Conservation (phyloP, 345 rosid species). For the Kandelia obovata region DNA sequence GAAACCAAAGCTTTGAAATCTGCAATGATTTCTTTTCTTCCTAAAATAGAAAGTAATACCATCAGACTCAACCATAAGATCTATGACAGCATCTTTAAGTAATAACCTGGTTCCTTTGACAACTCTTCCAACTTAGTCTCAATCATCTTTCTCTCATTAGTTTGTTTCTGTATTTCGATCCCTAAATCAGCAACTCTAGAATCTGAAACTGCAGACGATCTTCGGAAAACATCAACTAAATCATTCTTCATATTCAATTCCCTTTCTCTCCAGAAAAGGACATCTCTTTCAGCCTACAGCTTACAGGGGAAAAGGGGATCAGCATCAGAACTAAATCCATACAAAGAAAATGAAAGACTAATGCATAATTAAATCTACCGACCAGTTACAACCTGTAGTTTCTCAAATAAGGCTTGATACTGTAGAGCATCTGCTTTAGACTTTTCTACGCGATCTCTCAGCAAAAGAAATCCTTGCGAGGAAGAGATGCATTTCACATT, state of each 20-base stretch:
- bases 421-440: constrained; percentile 61
- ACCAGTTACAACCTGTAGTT: constrained; percentile 92
- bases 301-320: constrained; percentile 19
- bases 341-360: constrained; percentile 20
- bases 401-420: constrained; percentile 73
- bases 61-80: constrained; percentile 20
- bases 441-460: constrained; percentile 67
- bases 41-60: constrained; percentile 39
- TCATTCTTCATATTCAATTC: constrained; percentile 74
- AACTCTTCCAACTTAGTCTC: constrained; percentile 61
- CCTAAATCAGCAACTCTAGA: constrained; percentile 59
- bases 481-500: constrained; percentile 58
- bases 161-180: constrained; percentile 55
- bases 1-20: constrained; percentile 83
- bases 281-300: constrained; percentile 82
- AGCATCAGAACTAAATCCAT: constrained; percentile 30
- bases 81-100: neutral
- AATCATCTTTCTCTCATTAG: constrained; percentile 52
- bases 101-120: constrained; percentile 38
- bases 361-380: constrained; percentile 46
- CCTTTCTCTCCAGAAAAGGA: constrained; percentile 73
- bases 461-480: constrained; percentile 54
- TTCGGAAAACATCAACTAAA: constrained; percentile 64
- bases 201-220: constrained; percentile 61
- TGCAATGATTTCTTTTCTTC: constrained; percentile 80